Evolutionary conservation across 2,329 filamentous ascomycete species (phyloP).

Genomic region (Akanthomyces muscarius): DNA sequence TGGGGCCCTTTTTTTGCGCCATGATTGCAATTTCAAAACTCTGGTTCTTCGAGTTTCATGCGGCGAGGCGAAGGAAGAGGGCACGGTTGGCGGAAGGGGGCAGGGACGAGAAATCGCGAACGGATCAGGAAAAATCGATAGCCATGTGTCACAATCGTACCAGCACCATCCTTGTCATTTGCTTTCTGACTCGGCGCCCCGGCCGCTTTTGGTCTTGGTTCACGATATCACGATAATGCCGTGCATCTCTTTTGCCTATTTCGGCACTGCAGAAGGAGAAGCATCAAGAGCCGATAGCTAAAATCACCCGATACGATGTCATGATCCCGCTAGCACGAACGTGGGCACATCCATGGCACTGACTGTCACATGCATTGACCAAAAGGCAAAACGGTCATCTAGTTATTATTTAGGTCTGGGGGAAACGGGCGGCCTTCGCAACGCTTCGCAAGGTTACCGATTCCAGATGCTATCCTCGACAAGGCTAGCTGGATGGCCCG

Average conservation of each 20-base stretch:
- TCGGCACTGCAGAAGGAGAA: background rate
- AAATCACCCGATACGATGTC: background rate
- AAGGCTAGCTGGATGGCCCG: background rate
- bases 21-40: background rate
- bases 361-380: background rate
- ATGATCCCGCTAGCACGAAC: background rate
- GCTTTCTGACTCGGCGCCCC: conserved; percentile 4
- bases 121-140: background rate
- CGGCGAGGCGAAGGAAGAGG: background rate
- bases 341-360: background rate
- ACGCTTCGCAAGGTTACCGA: background rate
- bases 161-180: background rate
- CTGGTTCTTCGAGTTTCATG: background rate
- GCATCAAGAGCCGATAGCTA: background rate
- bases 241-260: background rate
- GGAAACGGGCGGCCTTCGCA: background rate
- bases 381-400: background rate
- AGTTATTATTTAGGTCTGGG: background rate
- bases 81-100: background rate
- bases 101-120: background rate
- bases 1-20: background rate
- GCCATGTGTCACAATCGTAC: background rate
- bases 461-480: background rate
- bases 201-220: background rate
- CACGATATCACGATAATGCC: background rate